Conservation (phyloP, 148 eudicot genomes). For the Vaccinium corymbosum region DNA sequence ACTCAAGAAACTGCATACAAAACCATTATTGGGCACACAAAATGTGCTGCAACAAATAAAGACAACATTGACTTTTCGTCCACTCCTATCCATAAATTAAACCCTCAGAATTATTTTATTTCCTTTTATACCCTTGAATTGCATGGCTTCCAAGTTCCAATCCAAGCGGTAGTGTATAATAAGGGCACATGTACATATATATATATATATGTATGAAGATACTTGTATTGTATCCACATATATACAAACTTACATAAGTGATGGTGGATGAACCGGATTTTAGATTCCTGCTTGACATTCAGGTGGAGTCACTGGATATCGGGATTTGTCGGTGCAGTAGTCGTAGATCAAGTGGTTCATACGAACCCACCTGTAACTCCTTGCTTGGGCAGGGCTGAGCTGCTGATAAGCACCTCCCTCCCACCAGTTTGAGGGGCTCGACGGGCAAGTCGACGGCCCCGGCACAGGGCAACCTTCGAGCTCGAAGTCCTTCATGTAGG, state of each 20-base stretch:
- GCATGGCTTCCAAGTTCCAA: constrained; percentile 15
- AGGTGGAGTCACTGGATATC: constrained; percentile 35
- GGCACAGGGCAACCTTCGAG: constrained; percentile 45
- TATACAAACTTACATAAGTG: background rate
- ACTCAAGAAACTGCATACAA: background rate
- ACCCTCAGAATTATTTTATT: background rate
- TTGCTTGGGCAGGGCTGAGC: constrained; percentile 31
- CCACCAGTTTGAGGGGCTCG: constrained; percentile 46
- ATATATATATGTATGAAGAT: background rate
- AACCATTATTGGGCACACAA: constrained; percentile 1
- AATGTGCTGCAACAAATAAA: background rate
- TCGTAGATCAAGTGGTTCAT: constrained; percentile 49
- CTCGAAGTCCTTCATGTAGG: constrained; percentile 38
- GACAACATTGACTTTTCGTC: background rate
- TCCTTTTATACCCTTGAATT: constrained; percentile 12
- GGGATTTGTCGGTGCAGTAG: constrained; percentile 46
- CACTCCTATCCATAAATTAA: background rate
- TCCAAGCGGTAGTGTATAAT: background rate
- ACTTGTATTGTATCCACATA: background rate
- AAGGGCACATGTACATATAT: background rate
- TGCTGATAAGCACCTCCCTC: constrained; percentile 38
- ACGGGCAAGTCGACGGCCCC: constrained; percentile 33
- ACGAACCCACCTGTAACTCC: constrained; percentile 42
- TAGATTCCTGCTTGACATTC: constrained; percentile 56
- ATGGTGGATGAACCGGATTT: background rate